Evolutionary conservation across 495 filamentous ascomycete genomes (phyloP).

Genomic region (Daldinia concentrica): DNA sequence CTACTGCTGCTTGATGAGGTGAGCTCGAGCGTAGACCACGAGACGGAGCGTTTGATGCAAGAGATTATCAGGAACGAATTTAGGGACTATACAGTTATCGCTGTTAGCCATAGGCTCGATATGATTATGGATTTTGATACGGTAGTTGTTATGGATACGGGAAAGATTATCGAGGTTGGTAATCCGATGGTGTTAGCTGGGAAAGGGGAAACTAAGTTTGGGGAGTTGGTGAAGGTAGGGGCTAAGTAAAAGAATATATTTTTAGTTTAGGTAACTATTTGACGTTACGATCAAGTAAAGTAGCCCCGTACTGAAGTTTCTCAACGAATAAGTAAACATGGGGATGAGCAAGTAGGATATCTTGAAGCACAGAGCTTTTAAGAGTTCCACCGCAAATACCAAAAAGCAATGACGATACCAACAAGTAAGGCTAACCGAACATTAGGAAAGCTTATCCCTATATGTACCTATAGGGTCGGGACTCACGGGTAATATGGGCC

Average conservation of each 20-base stretch:
- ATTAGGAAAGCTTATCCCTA: too few relatives aligned
- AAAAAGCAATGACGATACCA: too few relatives aligned
- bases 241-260: neutral
- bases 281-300: too few relatives aligned
- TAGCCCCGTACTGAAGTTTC: too few relatives aligned
- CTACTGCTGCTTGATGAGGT: neutral
- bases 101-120: conserved; percentile 37
- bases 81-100: conserved; percentile 29
- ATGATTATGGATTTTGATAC: conserved; percentile 38
- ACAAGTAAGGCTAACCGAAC: too few relatives aligned
- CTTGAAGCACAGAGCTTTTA: too few relatives aligned
- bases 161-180: conserved; percentile 33
- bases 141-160: conserved; percentile 43
- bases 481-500: too few relatives aligned
- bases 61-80: neutral
- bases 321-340: too few relatives aligned
- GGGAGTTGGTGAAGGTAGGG: neutral
- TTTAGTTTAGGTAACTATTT: too few relatives aligned
- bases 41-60: neutral
- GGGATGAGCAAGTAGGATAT: too few relatives aligned
- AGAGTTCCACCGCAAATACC: too few relatives aligned
- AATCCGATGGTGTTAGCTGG: neutral
- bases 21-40: neutral
- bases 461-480: too few relatives aligned
- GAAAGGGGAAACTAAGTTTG: neutral